Percentiles rank a stretch among this genome's conserved stretches.
Conservation (phyloP, 306 rosid species). For the Vicia faba region DNA sequence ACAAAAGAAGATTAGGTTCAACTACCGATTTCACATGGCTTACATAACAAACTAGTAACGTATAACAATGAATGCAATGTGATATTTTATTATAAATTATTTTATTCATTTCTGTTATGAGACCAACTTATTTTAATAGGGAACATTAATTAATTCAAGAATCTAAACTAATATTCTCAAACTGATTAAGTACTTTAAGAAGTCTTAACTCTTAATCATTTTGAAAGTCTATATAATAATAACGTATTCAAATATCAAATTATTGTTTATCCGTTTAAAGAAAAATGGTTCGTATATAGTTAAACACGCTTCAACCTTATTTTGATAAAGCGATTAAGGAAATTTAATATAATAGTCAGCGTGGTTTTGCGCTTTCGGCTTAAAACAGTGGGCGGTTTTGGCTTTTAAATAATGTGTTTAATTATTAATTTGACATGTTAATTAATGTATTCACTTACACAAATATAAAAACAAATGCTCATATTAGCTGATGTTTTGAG, state of each 20-base stretch:
- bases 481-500: no score
- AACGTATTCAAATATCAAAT: no score
- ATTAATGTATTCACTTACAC: conserved; percentile 17
- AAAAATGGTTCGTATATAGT: not conserved
- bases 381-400: conserved; percentile 55
- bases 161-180: conserved; percentile 31
- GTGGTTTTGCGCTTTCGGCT: conserved; percentile 47
- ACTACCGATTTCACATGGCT: conserved; percentile 49
- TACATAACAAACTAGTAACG: not conserved
- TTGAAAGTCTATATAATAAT: no score
- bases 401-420: conserved; percentile 27
- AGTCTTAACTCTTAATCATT: no score
- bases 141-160: conserved; percentile 18
- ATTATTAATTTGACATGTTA: not conserved
- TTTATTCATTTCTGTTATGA: conserved; percentile 7
- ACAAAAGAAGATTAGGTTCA: conserved; percentile 29
- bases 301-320: conserved; percentile 30
- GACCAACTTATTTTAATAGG: no score
- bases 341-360: conserved; percentile 37
- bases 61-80: conserved; percentile 27
- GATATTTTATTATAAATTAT: not conserved
- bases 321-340: conserved; percentile 14
- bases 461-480: not conserved
- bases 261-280: no score
- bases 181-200: conserved; percentile 29